These are phyloP conservation scores for Myxozyma neglecta DNA, from an alignment of 805 yeast genomes.

Conservation along the genomic window DNA sequence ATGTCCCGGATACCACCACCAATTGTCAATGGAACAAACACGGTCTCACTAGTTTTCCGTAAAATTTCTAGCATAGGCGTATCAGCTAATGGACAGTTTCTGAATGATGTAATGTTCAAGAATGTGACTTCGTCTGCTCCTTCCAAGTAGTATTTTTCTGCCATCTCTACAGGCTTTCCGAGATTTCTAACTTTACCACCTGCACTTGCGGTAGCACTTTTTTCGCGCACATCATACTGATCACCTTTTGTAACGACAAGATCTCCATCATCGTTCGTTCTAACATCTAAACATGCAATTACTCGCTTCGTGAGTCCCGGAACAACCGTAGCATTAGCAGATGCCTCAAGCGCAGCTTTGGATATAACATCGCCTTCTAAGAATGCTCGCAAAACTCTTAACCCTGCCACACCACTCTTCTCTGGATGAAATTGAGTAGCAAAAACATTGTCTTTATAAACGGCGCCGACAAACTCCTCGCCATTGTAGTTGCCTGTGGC, in stretches of 20 bases:
- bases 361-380: conserved; percentile 46
- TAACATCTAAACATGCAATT: conserved; percentile 95
- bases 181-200: conserved; percentile 77
- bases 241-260: conserved; percentile 98
- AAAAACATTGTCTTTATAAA: conserved; percentile 72
- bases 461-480: conserved; percentile 80
- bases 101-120: conserved; percentile 89
- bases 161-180: conserved; percentile 95
- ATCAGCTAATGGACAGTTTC: conserved; percentile 89
- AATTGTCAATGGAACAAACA: conserved; percentile 94
- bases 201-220: conserved; percentile 37
- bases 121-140: conserved; percentile 98
- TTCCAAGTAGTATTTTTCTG: conserved; percentile 83
- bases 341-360: not conserved
- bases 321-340: not conserved
- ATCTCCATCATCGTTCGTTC: conserved; percentile 92
- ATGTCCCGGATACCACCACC: conserved; percentile 98
- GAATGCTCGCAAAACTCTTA: conserved; percentile 71
- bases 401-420: conserved; percentile 90
- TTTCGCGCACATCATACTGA: conserved; percentile 94
- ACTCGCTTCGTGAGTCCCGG: conserved; percentile 81
- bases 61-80: conserved; percentile 95
- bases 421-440: conserved; percentile 99
- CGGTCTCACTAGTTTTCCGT: conserved; percentile 76
- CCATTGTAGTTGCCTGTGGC: conserved; percentile 73